A percentile compares a stretch with the other conserved stretches of the same genome.
These are phyloP conservation scores for Leucoagaricus sp. DNA, from an alignment of 1,284 basidiomycete species.

Conservation along the genomic window DNA sequence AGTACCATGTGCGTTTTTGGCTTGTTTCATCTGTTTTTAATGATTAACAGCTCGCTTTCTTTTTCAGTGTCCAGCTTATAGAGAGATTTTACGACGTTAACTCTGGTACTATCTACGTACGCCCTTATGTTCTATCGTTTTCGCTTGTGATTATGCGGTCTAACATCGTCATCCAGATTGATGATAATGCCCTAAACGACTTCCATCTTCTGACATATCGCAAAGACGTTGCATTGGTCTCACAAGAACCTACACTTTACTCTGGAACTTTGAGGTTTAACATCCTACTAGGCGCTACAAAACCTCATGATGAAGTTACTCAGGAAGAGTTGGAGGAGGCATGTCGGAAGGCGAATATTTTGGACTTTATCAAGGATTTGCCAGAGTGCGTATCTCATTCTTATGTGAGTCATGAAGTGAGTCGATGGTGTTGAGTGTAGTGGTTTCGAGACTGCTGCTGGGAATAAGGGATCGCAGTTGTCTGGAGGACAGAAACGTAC, in stretches of 20 bases:
- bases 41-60: background rate
- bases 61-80: constrained; percentile 69
- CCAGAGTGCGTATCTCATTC: too few relatives aligned
- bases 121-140: too few relatives aligned
- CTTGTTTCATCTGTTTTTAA: background rate
- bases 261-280: constrained; percentile 88
- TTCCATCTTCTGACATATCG: constrained; percentile 81
- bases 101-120: constrained; percentile 62
- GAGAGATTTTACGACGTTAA: constrained; percentile 86
- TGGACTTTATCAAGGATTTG: constrained; percentile 84
- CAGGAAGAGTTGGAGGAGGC: constrained; percentile 82
- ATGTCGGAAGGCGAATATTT: constrained; percentile 83
- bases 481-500: constrained; percentile 88
- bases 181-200: constrained; percentile 73
- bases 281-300: constrained; percentile 80
- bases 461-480: constrained; percentile 89
- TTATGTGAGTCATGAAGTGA: too few relatives aligned
- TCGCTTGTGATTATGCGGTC: background rate
- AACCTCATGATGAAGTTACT: constrained; percentile 78
- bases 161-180: constrained; percentile 45
- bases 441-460: constrained; percentile 87
- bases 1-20: constrained; percentile 64
- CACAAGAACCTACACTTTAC: constrained; percentile 87
- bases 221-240: constrained; percentile 82
- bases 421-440: constrained; percentile 37